These are phyloP conservation scores for Rhodotorula graminis DNA, from an alignment of 768 basidiomycete genomes.

Conservation along the genomic window DNA sequence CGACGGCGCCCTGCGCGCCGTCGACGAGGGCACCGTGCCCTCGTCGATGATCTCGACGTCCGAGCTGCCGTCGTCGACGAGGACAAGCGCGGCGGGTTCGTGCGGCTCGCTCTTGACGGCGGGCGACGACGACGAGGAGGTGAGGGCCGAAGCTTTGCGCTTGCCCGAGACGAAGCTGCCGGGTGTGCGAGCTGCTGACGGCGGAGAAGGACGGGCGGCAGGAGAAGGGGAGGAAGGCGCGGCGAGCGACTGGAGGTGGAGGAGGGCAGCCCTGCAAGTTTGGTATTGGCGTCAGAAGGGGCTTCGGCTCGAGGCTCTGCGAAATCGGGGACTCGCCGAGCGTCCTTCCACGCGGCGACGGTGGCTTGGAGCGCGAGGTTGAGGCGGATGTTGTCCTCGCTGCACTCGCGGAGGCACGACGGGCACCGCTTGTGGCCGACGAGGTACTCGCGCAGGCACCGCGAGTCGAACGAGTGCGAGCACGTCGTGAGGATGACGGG, in stretches of 20 bases:
- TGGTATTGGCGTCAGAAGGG: neutral
- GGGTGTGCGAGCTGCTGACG: neutral
- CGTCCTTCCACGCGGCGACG: conserved; percentile 42
- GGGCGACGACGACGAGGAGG: neutral
- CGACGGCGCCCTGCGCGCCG: neutral
- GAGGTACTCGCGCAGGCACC: conserved; percentile 26
- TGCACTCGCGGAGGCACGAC: neutral
- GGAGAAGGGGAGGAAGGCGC: neutral
- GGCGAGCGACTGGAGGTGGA: conserved; percentile 10
- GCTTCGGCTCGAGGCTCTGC: too few relatives aligned
- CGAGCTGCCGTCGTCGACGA: neutral
- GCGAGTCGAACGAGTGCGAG: conserved; percentile 33
- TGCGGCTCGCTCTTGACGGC: neutral
- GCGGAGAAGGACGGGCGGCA: neutral
- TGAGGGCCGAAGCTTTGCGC: conserved; percentile 7
- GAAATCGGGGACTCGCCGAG: conserved; percentile 26
- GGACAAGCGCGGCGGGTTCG: neutral
- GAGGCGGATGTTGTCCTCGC: conserved; percentile 13
- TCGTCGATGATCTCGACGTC: conserved; percentile 13
- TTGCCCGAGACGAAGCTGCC: neutral
- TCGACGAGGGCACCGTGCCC: neutral
- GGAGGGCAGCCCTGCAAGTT: conserved; percentile 4
- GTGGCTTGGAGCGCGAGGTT: conserved; percentile 24
- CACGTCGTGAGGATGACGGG: conserved; percentile 29
- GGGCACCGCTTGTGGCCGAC: conserved; percentile 8